These are phyloP conservation scores for Scutellaria barbata DNA, from an alignment of 257 asterid species.

Conservation along the genomic window DNA sequence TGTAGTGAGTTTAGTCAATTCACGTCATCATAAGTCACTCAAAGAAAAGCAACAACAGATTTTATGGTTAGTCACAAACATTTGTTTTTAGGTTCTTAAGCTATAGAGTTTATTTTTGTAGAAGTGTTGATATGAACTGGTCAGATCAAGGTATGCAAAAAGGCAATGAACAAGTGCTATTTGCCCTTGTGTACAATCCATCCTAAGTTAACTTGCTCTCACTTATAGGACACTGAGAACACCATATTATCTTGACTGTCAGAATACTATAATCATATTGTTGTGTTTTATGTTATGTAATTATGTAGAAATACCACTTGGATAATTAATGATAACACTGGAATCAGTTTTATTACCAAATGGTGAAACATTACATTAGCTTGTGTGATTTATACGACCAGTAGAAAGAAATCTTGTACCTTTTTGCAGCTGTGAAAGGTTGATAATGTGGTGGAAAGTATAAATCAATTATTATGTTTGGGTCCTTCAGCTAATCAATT, in stretches of 20 bases:
- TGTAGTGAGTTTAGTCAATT: too few relatives aligned
- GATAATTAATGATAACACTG: background rate
- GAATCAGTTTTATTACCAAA: too few relatives aligned
- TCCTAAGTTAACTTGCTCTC: background rate
- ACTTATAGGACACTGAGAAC: too few relatives aligned
- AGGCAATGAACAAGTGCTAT: conserved; percentile 3
- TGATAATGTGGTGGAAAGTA: too few relatives aligned
- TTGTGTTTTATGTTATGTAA: background rate
- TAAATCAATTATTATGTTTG: background rate
- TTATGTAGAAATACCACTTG: background rate
- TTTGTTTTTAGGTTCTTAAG: too few relatives aligned
- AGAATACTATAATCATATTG: background rate
- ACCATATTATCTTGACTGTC: background rate
- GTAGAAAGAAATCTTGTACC: too few relatives aligned
- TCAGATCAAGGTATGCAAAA: background rate
- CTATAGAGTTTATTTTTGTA: background rate
- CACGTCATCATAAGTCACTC: too few relatives aligned
- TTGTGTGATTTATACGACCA: too few relatives aligned
- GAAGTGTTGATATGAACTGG: conserved; percentile 5
- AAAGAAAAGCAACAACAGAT: too few relatives aligned
- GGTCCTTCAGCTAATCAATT: conserved; percentile 37
- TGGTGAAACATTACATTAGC: too few relatives aligned
- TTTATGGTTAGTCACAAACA: too few relatives aligned
- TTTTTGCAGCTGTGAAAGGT: too few relatives aligned
- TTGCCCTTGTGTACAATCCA: background rate